phyloP scores from a whole-genome alignment of 23 red algal genomes.

The Pyropia yezoensis region DNA sequence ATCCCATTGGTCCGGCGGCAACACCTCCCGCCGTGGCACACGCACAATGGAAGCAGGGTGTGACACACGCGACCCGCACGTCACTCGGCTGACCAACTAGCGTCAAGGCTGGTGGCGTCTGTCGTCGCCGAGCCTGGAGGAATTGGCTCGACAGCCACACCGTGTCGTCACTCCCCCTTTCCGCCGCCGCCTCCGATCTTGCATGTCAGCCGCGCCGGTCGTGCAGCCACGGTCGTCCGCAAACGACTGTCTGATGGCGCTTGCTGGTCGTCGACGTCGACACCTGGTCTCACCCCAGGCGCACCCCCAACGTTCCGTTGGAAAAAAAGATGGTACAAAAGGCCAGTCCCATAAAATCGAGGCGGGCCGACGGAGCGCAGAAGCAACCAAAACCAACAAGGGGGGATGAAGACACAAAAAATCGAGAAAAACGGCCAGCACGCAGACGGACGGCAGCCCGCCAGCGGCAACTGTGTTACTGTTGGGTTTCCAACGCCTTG shows the following conservation, averaged over 20 bases:
- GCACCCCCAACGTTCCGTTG: no score
- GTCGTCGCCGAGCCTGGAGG: neutral
- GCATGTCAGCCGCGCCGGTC: neutral
- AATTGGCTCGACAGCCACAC: neutral
- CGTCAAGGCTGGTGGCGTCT: neutral
- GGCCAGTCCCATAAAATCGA: neutral
- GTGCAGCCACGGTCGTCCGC: no score
- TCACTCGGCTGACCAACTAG: neutral
- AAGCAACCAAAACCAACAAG: neutral
- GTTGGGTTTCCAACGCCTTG: slow-evolving; percentile 31
- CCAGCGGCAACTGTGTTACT: slow-evolving; percentile 7
- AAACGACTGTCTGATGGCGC: no score
- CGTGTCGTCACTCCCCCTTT: neutral
- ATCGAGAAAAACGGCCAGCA: neutral
- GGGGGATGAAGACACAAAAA: neutral
- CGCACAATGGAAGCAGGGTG: no score
- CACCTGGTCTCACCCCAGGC: no score
- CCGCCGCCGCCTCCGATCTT: neutral
- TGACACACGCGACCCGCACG: no score
- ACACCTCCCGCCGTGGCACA: no score
- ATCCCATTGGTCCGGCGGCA: no score
- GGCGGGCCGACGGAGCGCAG: neutral
- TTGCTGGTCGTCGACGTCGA: no score
- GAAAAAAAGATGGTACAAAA: no score
- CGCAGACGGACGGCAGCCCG: no score